A percentile compares a stretch with the other conserved stretches of the same genome.
These are phyloP conservation scores for Parsonsia alboflavescens DNA, from an alignment of 257 asterid genomes.

Conservation along the genomic window DNA sequence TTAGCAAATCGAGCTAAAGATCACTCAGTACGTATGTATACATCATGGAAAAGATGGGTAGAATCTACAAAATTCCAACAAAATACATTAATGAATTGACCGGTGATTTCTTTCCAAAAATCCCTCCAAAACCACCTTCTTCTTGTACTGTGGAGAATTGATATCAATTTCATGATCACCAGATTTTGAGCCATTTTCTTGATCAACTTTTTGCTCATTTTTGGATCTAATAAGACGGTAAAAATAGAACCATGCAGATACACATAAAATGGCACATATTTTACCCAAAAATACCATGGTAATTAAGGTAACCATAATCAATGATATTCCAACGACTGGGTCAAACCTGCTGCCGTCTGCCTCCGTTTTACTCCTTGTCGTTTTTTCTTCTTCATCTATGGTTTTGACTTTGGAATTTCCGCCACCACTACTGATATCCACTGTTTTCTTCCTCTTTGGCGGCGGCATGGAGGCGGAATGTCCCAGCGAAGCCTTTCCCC, in stretches of 20 bases:
- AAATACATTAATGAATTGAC: not conserved
- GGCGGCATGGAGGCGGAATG: constrained; percentile 23
- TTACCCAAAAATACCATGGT: constrained; percentile 39
- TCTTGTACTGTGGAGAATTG: constrained; percentile 23
- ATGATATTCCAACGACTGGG: constrained; percentile 27
- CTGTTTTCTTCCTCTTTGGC: not conserved
- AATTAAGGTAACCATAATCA: constrained; percentile 22
- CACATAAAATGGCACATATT: constrained; percentile 37
- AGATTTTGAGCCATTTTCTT: not conserved
- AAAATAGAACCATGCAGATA: constrained; percentile 34
- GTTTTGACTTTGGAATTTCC: not conserved
- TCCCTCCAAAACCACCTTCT: constrained; percentile 37
- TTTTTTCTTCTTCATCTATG: not conserved
- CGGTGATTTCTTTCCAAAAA: constrained; percentile 27
- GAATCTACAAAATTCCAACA: not conserved
- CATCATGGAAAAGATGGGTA: no score
- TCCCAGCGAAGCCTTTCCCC: not conserved
- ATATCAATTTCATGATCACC: not conserved
- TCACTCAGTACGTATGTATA: no score
- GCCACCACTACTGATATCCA: not conserved
- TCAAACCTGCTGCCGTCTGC: constrained; percentile 11
- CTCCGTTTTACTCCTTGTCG: not conserved
- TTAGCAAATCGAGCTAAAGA: no score
- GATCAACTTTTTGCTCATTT: not conserved
- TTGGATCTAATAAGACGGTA: constrained; percentile 15